phyloP scores from a whole-genome alignment of 2,329 filamentous ascomycete species.

The Colletotrichum sp. region DNA sequence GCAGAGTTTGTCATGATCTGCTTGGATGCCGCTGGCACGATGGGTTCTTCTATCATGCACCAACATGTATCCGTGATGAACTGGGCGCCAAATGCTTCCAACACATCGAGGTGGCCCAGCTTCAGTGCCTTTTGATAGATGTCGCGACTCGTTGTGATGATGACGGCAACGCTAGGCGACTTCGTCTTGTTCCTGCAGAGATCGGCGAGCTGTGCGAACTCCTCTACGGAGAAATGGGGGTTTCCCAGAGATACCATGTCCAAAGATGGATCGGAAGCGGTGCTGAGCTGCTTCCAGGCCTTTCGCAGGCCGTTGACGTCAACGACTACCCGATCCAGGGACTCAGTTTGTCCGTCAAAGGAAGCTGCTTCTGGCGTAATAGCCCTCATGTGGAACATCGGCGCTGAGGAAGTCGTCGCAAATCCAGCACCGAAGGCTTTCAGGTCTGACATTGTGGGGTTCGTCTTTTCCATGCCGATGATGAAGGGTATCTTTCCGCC shows the following conservation, averaged over 20 bases:
- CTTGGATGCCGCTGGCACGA: constrained; percentile 30
- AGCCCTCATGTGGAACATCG: constrained; percentile 49
- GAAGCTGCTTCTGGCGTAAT: constrained; percentile 40
- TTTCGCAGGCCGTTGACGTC: not conserved
- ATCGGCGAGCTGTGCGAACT: constrained; percentile 35
- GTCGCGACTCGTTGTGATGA: constrained; percentile 16
- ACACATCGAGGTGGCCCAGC: constrained; percentile 29
- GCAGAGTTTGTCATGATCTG: constrained; percentile 50
- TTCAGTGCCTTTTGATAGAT: constrained; percentile 14
- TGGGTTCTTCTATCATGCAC: constrained; percentile 49
- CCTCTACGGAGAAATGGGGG: constrained; percentile 46
- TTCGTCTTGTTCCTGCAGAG: constrained; percentile 34
- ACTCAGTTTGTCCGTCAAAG: not conserved
- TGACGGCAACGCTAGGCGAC: constrained; percentile 3
- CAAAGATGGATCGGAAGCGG: constrained; percentile 21
- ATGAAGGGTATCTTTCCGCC: constrained; percentile 38
- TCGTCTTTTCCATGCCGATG: constrained; percentile 32
- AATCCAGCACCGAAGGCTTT: constrained; percentile 51
- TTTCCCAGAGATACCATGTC: constrained; percentile 48
- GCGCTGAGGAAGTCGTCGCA: constrained; percentile 43
- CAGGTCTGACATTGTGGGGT: constrained; percentile 33
- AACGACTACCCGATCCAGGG: not conserved
- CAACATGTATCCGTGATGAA: constrained; percentile 42
- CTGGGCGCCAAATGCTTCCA: constrained; percentile 41
- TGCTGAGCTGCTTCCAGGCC: not conserved